These are phyloP conservation scores for Catenaria anguillulae DNA, from an alignment of 371 early-diverging fungal genomes.

Conservation along the genomic window DNA sequence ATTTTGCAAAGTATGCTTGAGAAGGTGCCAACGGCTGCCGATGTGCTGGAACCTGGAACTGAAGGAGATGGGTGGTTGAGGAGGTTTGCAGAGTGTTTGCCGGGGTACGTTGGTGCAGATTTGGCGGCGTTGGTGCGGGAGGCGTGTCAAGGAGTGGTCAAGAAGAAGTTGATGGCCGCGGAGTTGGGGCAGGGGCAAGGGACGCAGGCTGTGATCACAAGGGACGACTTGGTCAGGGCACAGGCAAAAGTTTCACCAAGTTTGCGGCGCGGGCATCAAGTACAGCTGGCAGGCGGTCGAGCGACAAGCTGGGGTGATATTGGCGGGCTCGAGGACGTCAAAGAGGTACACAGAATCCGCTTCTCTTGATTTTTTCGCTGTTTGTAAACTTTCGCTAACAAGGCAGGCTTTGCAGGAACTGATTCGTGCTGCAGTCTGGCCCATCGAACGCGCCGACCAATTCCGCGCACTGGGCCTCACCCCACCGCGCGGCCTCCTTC, in stretches of 20 bases:
- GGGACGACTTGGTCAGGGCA: too few species aligned
- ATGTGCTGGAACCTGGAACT: too few species aligned
- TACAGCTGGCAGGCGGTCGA: constrained; percentile 29
- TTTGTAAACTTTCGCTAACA: background rate
- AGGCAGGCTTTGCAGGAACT: constrained; percentile 46
- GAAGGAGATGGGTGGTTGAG: constrained; percentile 14
- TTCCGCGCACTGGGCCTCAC: constrained; percentile 65
- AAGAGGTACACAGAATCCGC: constrained; percentile 35
- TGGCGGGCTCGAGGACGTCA: constrained; percentile 87
- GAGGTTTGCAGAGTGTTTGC: constrained; percentile 64
- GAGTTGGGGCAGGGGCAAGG: too few species aligned
- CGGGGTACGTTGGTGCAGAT: constrained; percentile 97
- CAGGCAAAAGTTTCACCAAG: constrained; percentile 53
- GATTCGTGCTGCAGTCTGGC: constrained; percentile 92
- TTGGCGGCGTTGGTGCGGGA: constrained; percentile 78
- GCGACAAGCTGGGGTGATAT: constrained; percentile 70
- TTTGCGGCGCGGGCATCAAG: constrained; percentile 41
- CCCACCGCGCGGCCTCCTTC: constrained; percentile 73
- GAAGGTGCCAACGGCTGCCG: constrained; percentile 17
- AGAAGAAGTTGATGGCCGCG: constrained; percentile 39
- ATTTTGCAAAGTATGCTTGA: constrained; percentile 35
- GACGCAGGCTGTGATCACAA: too few species aligned
- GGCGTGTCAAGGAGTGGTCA: constrained; percentile 67
- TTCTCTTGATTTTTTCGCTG: constrained; percentile 6
- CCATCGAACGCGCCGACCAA: constrained; percentile 51